These are phyloP conservation scores for Acorus calamus DNA, from an alignment of 106 monocot species.

Conservation along the genomic window DNA sequence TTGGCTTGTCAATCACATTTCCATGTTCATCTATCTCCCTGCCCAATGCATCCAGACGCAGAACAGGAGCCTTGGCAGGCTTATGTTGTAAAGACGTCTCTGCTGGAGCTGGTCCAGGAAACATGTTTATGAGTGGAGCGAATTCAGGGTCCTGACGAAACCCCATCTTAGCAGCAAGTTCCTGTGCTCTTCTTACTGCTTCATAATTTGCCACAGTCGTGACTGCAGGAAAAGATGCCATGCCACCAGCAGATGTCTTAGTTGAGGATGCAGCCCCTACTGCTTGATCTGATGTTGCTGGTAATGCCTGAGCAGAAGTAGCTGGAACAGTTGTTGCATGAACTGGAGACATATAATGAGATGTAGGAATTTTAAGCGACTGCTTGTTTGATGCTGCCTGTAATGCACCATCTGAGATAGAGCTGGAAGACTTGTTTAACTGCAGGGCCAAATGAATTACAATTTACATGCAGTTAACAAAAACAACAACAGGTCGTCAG, in stretches of 20 bases:
- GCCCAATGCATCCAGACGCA: slow-evolving; percentile 90
- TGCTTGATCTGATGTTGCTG: slow-evolving; percentile 2
- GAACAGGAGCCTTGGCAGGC: slow-evolving; percentile 78
- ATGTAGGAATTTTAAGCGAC: slow-evolving; percentile 6
- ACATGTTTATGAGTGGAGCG: slow-evolving; percentile 95
- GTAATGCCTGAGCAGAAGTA: slow-evolving; percentile 1
- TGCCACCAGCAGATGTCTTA: slow-evolving; percentile 13
- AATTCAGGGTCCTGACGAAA: slow-evolving; percentile 89
- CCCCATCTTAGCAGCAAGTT: slow-evolving; percentile 89
- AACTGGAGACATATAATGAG: slow-evolving; percentile 5
- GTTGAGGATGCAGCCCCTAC: slow-evolving; percentile 7
- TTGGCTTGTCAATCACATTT: slow-evolving; percentile 61
- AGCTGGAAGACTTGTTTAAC: slow-evolving; percentile 40
- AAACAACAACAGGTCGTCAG: not conserved
- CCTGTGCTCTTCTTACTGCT: slow-evolving; percentile 93
- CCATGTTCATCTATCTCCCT: slow-evolving; percentile 96
- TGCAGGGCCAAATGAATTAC: slow-evolving; percentile 18
- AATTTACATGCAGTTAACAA: not conserved
- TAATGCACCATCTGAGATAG: slow-evolving; percentile 13
- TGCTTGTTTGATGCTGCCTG: slow-evolving; percentile 17
- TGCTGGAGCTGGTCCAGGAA: slow-evolving; percentile 46
- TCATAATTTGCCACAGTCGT: slow-evolving; percentile 38
- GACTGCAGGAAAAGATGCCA: slow-evolving; percentile 25
- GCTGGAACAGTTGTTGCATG: slow-evolving; percentile 5
- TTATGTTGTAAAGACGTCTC: slow-evolving; percentile 47